Percentiles rank a stretch among this genome's conserved stretches.
These are phyloP conservation scores for Penicillium sp. DNA, from an alignment of 2,329 filamentous ascomycete species.

Conservation along the genomic window DNA sequence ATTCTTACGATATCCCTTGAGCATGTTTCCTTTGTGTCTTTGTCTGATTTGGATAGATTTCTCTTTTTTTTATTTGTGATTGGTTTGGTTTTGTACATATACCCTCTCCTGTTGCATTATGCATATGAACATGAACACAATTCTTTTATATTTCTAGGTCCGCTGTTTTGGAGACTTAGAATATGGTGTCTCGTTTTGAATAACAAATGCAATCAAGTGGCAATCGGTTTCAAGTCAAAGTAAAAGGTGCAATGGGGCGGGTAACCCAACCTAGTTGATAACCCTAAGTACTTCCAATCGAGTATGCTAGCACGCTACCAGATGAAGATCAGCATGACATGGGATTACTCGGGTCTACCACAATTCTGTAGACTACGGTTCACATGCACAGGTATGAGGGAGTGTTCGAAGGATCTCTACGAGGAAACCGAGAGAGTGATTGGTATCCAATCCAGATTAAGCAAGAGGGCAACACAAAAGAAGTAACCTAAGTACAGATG, in stretches of 20 bases:
- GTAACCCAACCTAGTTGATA: background rate
- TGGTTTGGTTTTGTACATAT: background rate
- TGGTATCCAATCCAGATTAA: background rate
- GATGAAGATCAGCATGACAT: background rate
- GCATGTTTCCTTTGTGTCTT: background rate
- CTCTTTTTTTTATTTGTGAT: background rate
- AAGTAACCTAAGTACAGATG: constrained; percentile 3
- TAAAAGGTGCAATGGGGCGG: background rate
- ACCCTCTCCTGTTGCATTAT: background rate
- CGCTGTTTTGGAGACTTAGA: too few relatives aligned
- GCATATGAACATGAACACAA: too few relatives aligned
- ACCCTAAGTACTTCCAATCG: background rate
- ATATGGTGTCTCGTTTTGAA: background rate
- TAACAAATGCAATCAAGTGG: background rate
- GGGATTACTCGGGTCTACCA: background rate
- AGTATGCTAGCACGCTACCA: too few relatives aligned
- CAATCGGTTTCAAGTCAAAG: background rate
- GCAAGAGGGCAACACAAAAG: background rate
- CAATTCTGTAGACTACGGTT: background rate
- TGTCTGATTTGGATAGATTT: background rate
- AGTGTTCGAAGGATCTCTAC: background rate
- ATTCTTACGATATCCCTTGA: background rate
- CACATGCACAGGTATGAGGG: background rate
- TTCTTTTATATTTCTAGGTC: too few relatives aligned
- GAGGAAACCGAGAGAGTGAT: background rate